A percentile compares a stretch with the other conserved stretches of the same genome.
Conservation (phyloP, 2,329 filamentous ascomycete species). For the Cercospora zeina region DNA sequence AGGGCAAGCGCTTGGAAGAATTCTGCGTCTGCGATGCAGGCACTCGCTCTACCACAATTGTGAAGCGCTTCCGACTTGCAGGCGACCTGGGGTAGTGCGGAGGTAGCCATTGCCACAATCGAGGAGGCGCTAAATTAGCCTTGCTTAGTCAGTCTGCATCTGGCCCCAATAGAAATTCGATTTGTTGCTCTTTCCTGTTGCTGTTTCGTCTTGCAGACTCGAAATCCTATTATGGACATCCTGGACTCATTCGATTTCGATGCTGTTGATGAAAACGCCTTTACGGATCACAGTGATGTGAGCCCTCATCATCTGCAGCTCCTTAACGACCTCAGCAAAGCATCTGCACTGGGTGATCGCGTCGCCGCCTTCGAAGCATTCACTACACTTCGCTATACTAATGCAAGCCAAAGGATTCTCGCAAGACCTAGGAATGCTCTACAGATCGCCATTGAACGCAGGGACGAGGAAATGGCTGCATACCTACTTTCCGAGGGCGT, state of each 20-base stretch:
- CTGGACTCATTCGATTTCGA: background rate
- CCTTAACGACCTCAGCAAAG: background rate
- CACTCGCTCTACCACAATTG: too few relatives aligned
- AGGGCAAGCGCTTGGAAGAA: too few relatives aligned
- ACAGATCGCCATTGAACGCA: background rate
- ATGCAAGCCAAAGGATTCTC: conserved; percentile 4
- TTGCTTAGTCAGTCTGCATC: too few relatives aligned
- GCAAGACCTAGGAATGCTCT: conserved; percentile 5
- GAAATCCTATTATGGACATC: too few relatives aligned
- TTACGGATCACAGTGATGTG: background rate
- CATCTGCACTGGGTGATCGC: background rate
- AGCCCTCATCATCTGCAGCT: background rate
- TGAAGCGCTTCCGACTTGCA: too few relatives aligned
- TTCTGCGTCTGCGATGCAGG: too few relatives aligned
- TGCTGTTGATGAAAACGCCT: background rate
- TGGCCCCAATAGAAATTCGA: too few relatives aligned
- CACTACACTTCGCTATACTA: conserved; percentile 11
- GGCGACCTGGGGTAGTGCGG: too few relatives aligned
- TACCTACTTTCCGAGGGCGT: conserved; percentile 12
- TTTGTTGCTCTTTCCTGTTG: too few relatives aligned
- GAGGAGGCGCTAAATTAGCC: too few relatives aligned
- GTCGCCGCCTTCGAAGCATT: conserved; percentile 4
- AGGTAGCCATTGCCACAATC: too few relatives aligned
- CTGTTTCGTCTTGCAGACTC: too few relatives aligned
- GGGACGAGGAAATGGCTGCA: background rate